These are phyloP conservation scores for Penicillium sp. DNA, from an alignment of 2,329 filamentous ascomycete genomes.

Conservation along the genomic window DNA sequence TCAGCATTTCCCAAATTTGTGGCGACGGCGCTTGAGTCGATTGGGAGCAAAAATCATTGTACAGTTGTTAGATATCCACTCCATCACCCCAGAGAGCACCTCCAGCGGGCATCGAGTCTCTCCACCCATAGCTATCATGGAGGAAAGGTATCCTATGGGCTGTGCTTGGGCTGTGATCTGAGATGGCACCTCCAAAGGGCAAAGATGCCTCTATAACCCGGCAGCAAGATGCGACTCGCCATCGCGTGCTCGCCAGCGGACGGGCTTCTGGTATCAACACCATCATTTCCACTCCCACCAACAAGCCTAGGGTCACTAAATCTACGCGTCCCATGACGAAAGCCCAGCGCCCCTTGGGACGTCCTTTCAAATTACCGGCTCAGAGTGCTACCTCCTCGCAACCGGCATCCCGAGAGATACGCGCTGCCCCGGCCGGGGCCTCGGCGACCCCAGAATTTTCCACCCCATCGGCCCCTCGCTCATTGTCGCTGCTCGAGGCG, in stretches of 20 bases:
- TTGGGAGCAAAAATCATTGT: neutral
- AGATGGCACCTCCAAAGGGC: slow-evolving; percentile 2
- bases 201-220: neutral
- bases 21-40: too few species aligned
- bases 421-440: neutral
- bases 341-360: slow-evolving; percentile 7
- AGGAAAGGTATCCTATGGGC: neutral
- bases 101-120: neutral
- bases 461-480: slow-evolving; percentile 2
- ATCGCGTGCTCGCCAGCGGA: neutral
- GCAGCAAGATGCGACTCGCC: neutral
- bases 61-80: too few species aligned
- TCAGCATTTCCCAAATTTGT: neutral
- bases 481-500: slow-evolving; percentile 36
- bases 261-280: neutral
- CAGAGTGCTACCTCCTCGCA: slow-evolving; percentile 5
- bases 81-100: neutral
- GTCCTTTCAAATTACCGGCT: slow-evolving; percentile 7
- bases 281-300: neutral
- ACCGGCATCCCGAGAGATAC: slow-evolving; percentile 6
- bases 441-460: slow-evolving; percentile 4
- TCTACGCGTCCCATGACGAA: slow-evolving; percentile 1
- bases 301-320: neutral
- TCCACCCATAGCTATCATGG: neutral
- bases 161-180: slow-evolving; percentile 1